Conservation (phyloP, 768 basidiomycete genomes). For the Tulasnella sp. region DNA sequence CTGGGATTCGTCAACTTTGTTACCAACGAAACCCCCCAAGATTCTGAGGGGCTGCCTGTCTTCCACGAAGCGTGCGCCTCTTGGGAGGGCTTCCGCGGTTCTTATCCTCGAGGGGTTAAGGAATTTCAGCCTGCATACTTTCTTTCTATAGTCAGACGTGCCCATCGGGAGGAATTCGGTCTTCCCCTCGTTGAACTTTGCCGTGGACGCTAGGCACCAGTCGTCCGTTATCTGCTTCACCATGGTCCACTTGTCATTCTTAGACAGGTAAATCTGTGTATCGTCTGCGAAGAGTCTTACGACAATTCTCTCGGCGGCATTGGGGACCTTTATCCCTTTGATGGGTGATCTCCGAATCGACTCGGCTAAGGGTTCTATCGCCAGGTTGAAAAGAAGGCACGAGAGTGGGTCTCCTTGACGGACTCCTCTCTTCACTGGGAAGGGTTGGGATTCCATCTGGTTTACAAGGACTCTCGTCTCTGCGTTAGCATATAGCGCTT, state of each 20-base stretch:
- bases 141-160: neutral
- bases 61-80: neutral
- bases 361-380: slow-evolving; percentile 8
- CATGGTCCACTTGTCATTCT: slow-evolving; percentile 23
- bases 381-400: slow-evolving; percentile 5
- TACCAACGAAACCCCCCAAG: slow-evolving; percentile 25
- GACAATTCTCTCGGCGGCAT: neutral
- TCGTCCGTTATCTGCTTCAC: slow-evolving; percentile 23
- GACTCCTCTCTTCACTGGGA: neutral
- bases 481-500: neutral
- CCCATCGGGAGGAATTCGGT: slow-evolving; percentile 29
- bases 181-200: slow-evolving; percentile 27
- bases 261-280: slow-evolving; percentile 24
- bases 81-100: neutral
- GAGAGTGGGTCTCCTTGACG: slow-evolving; percentile 17
- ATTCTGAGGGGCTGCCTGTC: slow-evolving; percentile 19
- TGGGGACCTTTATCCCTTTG: slow-evolving; percentile 15
- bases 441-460: neutral
- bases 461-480: neutral
- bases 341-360: neutral
- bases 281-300: slow-evolving; percentile 25
- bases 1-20: slow-evolving; percentile 4
- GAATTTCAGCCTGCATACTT: neutral
- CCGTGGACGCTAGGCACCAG: slow-evolving; percentile 28
- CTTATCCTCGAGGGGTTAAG: neutral